Conservation (phyloP, 352 stramenopile genomes). For the Phytophthora gonapodyides region DNA sequence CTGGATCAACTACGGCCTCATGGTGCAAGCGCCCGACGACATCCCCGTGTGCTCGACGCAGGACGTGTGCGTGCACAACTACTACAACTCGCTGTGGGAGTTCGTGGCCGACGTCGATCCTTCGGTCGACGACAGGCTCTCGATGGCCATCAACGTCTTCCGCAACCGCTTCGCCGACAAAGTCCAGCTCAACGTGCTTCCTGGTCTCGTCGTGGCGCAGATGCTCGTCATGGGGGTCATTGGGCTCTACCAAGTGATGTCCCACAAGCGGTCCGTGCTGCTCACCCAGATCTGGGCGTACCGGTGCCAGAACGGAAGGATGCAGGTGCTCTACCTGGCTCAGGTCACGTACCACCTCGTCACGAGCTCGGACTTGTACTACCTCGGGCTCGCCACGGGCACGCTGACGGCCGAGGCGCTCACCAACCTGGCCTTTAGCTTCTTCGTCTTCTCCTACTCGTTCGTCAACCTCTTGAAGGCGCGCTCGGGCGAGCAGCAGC, state of each 20-base stretch:
- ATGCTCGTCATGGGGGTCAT: conserved; percentile 30
- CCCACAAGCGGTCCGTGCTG: conserved; percentile 27
- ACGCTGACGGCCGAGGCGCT: conserved; percentile 20
- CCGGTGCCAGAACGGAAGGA: conserved; percentile 19
- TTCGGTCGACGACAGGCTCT: not conserved
- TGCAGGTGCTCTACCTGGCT: conserved; percentile 22
- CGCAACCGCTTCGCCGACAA: conserved; percentile 20
- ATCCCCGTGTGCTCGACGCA: conserved; percentile 16
- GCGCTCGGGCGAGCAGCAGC: conserved; percentile 18
- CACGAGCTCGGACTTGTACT: conserved; percentile 26
- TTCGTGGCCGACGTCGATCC: conserved; percentile 10
- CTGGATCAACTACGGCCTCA: conserved; percentile 23
- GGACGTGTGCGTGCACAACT: conserved; percentile 25
- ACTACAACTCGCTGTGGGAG: conserved; percentile 26
- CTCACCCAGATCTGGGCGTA: conserved; percentile 32
- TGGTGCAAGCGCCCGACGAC: conserved; percentile 21
- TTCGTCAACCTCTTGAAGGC: conserved; percentile 22
- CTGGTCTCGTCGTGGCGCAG: conserved; percentile 21
- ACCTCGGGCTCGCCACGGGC: conserved; percentile 19
- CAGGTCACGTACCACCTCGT: conserved; percentile 32
- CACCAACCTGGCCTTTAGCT: conserved; percentile 11
- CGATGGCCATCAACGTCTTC: conserved; percentile 14
- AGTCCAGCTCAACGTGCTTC: conserved; percentile 20
- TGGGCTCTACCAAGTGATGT: conserved; percentile 30
- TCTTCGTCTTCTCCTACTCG: conserved; percentile 26